phyloP scores from a whole-genome alignment of 2,329 filamentous ascomycete species.

The Laburnicola sp. region DNA sequence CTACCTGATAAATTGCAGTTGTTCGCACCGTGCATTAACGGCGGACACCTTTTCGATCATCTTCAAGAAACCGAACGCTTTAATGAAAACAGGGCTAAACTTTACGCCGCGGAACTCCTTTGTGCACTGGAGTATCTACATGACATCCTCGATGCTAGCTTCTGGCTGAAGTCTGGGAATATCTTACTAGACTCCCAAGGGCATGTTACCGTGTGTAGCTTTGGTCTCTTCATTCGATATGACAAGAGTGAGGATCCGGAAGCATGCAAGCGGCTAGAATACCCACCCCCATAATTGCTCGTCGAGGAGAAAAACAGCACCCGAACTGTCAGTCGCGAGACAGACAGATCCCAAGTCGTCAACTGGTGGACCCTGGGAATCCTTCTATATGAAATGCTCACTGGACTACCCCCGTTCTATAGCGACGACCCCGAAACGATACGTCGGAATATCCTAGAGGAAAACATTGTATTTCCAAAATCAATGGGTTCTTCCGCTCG shows the following conservation, averaged over 20 bases:
- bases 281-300: constrained; percentile 91
- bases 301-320: constrained; percentile 92
- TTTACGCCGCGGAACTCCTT: constrained; percentile 95
- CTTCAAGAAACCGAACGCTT: constrained; percentile 93
- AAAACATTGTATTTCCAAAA: constrained; percentile 84
- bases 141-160: constrained; percentile 92
- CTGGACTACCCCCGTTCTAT: constrained; percentile 97
- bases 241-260: constrained; percentile 90
- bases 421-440: constrained; percentile 97
- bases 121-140: constrained; percentile 90
- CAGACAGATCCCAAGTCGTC: constrained; percentile 69
- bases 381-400: constrained; percentile 98
- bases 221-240: constrained; percentile 93
- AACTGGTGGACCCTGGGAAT: constrained; percentile 98
- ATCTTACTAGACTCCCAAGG: constrained; percentile 92
- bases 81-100: constrained; percentile 87
- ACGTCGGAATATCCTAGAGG: constrained; percentile 99
- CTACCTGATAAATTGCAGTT: constrained; percentile 90
- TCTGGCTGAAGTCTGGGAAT: constrained; percentile 93
- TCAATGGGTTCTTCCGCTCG: constrained; percentile 44
- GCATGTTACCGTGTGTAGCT: constrained; percentile 93
- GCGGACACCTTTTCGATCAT: constrained; percentile 95
- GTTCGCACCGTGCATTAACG: constrained; percentile 98
- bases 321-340: background rate
- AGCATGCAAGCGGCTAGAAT: constrained; percentile 97